Evolutionary conservation across 257 asterid species (phyloP), one percentile per base, ranked within the genome.

Genomic region (Ilex asprella): DNA sequence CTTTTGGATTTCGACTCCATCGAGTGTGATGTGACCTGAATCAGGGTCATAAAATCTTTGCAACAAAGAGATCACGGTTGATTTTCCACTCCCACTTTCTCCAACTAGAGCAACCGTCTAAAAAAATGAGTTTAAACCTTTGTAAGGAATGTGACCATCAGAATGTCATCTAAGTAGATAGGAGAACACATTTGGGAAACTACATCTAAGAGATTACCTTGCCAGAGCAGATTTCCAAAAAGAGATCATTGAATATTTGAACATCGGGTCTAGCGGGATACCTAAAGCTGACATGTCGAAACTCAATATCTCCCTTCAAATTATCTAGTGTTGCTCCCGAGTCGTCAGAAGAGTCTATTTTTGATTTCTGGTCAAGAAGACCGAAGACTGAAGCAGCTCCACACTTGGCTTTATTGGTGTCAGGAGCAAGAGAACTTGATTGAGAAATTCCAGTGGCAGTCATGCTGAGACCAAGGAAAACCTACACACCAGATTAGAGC

Each of bases 241-340:
- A 78, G 47, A 86, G 68, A 60, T 86, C 86, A 54, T 32, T 70
- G 29, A 88, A 77, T 62, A 88, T 73, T 56, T 75, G 70, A 65
- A 86, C 77, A 62, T 86, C 81, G 1, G 87, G 95, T 63, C 96
- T 73, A 32, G 63, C 73, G 1, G 96, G 95, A 68, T 88, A 86
- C 60, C 41, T 84, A 43, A 88, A 88, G 66, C 78, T 35, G 64
- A 88, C 76, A 61, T 78, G 81, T 47, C 61, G 71, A 59, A 88
- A 75, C 31, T 47, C 76, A 16, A 88, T 59, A 27, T 88, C 89
- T n/a, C 93, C 95, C 68, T 70, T 76, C 6, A 88, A 67, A 64
- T 31, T 64, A 14, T 80, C 79, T 30, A 84, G 39, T 0, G 53
- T 63, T 2, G 31, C 53, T 58, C 94, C 94, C 0, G 79, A 63